phyloP scores from a whole-genome alignment of 768 basidiomycete species.

The Tulasnella sp. region DNA sequence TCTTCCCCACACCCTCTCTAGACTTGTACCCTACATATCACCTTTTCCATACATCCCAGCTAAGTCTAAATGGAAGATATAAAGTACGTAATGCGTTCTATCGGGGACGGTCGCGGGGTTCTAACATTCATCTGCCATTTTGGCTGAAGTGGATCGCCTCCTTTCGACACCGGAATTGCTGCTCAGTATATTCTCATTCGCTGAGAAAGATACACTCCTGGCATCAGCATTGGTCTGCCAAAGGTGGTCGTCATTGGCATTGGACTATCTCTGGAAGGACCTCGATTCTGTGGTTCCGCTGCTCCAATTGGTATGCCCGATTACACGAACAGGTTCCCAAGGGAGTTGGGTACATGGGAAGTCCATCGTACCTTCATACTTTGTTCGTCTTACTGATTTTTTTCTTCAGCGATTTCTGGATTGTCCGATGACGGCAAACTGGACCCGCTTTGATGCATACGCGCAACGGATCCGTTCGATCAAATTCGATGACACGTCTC shows the following conservation, averaged over 20 bases:
- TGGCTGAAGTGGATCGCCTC: too few relatives aligned
- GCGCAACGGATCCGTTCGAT: not conserved
- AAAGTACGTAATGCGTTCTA: too few relatives aligned
- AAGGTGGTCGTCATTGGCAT: not conserved
- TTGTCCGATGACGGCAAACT: not conserved
- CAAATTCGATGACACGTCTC: too few relatives aligned
- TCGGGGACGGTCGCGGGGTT: too few relatives aligned
- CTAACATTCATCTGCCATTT: too few relatives aligned
- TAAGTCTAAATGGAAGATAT: too few relatives aligned
- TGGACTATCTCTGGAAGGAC: slow-evolving; percentile 3
- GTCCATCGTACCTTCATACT: not conserved
- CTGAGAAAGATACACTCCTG: not conserved
- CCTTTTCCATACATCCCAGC: too few relatives aligned
- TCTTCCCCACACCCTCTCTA: too few relatives aligned
- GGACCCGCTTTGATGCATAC: not conserved
- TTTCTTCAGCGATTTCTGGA: too few relatives aligned
- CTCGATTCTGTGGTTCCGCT: not conserved
- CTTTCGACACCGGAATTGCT: too few relatives aligned
- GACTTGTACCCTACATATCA: too few relatives aligned
- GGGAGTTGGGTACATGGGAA: not conserved
- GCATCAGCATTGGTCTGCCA: not conserved
- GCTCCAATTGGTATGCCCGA: not conserved
- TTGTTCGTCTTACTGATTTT: not conserved
- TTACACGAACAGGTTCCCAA: not conserved
- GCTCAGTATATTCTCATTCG: not conserved